phyloP scores from a whole-genome alignment of 202 grass and related monocot species.

The Bolboschoenoplectus hybrid region DNA sequence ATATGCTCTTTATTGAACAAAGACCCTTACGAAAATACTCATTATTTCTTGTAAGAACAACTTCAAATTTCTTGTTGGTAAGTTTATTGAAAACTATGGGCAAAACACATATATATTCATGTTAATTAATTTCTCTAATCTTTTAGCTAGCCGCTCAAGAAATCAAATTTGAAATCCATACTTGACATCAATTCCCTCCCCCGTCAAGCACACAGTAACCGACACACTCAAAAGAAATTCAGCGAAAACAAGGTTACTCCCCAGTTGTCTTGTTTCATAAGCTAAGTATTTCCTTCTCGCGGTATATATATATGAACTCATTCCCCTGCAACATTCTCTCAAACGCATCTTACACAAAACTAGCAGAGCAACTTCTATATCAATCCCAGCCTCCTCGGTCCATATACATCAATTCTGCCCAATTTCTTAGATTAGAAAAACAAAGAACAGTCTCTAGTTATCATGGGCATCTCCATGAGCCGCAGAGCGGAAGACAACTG shows the following conservation, averaged over 20 bases:
- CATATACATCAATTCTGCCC: neutral
- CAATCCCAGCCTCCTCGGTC: conserved; percentile 34
- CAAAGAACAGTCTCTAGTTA: neutral
- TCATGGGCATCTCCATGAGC: conserved; percentile 31
- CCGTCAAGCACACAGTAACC: neutral
- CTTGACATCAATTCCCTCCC: neutral
- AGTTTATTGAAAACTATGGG: conserved; percentile 25
- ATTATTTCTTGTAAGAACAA: conserved; percentile 10
- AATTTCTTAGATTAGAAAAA: neutral
- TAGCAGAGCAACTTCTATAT: conserved; percentile 36
- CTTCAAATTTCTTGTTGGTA: conserved; percentile 20
- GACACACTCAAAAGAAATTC: neutral
- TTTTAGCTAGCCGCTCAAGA: neutral
- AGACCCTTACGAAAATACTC: neutral
- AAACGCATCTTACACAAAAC: conserved; percentile 42
- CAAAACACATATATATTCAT: conserved; percentile 21
- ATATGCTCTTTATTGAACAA: neutral
- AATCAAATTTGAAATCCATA: neutral
- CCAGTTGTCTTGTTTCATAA: conserved; percentile 32
- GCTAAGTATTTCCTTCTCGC: conserved; percentile 1
- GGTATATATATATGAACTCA: conserved; percentile 22
- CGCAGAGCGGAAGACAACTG: conserved; percentile 32
- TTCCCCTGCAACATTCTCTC: neutral
- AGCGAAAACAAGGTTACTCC: neutral
- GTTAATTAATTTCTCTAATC: neutral